Evolutionary conservation across 2,329 filamentous ascomycete genomes (phyloP).

Genomic region (Botrytis paeoniae): DNA sequence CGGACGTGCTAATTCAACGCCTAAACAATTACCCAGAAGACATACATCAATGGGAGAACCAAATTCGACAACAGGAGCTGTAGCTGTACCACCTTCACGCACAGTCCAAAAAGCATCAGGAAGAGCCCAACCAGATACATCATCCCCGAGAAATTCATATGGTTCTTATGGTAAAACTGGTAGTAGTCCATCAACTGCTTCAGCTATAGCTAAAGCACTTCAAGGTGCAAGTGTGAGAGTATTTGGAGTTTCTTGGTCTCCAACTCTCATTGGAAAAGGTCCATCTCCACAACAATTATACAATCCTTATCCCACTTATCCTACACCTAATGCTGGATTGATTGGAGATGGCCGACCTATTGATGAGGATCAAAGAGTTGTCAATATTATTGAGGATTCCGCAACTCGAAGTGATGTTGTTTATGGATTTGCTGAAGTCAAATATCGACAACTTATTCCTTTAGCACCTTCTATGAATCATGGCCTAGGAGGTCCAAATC

Average conservation of each 20-base stretch:
- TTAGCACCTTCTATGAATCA: constrained; percentile 75
- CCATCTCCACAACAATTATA: constrained; percentile 73
- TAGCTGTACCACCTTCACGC: constrained; percentile 63
- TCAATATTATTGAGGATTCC: constrained; percentile 84
- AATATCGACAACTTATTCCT: constrained; percentile 95
- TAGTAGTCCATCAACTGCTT: constrained; percentile 69
- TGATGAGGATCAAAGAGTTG: constrained; percentile 77
- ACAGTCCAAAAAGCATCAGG: constrained; percentile 72
- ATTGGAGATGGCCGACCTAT: constrained; percentile 64
- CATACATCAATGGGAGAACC: constrained; percentile 75
- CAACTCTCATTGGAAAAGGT: constrained; percentile 58
- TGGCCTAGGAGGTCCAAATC: constrained; percentile 60
- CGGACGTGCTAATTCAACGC: constrained; percentile 42
- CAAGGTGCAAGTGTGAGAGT: constrained; percentile 82
- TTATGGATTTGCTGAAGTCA: constrained; percentile 96
- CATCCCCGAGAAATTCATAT: constrained; percentile 70
- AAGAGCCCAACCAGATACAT: constrained; percentile 55
- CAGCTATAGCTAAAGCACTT: constrained; percentile 90
- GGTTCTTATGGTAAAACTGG: constrained; percentile 55
- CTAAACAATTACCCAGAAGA: constrained; percentile 59
- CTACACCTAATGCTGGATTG: constrained; percentile 62
- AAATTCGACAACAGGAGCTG: constrained; percentile 65
- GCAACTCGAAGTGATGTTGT: constrained; percentile 94
- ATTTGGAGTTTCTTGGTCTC: constrained; percentile 68
- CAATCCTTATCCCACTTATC: constrained; percentile 81